phyloP scores from a whole-genome alignment of 495 filamentous ascomycete species.

The Podospora conica region DNA sequence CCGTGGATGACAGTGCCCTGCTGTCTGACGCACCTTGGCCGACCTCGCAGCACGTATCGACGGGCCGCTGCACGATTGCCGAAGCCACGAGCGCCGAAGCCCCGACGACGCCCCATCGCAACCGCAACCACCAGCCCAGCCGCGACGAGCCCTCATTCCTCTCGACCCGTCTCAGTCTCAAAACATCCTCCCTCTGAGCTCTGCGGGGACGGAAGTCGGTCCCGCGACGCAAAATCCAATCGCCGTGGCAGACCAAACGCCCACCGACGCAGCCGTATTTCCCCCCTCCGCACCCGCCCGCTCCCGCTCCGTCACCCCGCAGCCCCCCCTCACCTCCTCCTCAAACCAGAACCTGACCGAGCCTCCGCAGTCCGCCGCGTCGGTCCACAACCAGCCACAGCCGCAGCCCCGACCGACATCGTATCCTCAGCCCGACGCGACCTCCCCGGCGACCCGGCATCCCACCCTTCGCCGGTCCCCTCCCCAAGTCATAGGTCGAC shows the following conservation, averaged over 20 bases:
- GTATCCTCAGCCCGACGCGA: neutral
- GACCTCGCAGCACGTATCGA: neutral
- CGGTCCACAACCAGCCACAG: constrained; percentile 1
- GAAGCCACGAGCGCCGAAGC: neutral
- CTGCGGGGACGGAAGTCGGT: constrained; percentile 26
- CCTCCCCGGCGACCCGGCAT: neutral
- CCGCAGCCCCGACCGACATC: neutral
- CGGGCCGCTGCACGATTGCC: neutral
- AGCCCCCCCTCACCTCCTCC: constrained; percentile 27
- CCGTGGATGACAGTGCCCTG: constrained; percentile 21
- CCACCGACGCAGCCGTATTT: constrained; percentile 21
- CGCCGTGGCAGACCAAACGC: constrained; percentile 33
- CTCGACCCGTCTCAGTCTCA: neutral
- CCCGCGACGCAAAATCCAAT: constrained; percentile 26
- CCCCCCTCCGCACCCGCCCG: constrained; percentile 35
- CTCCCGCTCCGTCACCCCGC: constrained; percentile 42
- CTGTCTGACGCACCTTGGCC: constrained; percentile 2
- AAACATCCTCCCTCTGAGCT: constrained; percentile 5
- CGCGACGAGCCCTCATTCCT: constrained; percentile 7
- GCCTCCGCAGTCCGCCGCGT: constrained; percentile 19
- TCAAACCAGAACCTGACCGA: constrained; percentile 19
- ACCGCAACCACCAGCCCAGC: neutral
- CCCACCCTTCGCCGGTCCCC: constrained; percentile 9
- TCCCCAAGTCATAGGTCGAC: constrained; percentile 24
- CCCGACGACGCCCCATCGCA: neutral